Percentiles rank a stretch among this genome's conserved stretches.
phyloP scores from a whole-genome alignment of 805 yeast species.

The Lachancea thermotolerans region DNA sequence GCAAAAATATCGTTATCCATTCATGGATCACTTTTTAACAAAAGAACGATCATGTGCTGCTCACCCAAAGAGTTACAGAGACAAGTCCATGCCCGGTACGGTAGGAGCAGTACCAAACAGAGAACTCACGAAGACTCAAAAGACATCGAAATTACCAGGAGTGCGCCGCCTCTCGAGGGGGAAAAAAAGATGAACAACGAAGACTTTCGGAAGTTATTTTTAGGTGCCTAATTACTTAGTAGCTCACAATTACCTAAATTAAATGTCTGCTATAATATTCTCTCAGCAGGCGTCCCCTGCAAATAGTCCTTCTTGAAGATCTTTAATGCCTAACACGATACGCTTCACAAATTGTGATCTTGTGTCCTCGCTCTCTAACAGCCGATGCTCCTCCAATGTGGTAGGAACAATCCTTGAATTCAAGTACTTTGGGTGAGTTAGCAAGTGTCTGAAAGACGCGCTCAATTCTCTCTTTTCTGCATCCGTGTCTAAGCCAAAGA shows the following conservation, averaged over 20 bases:
- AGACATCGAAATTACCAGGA: background rate
- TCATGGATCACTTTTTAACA: constrained; percentile 36
- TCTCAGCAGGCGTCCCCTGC: background rate
- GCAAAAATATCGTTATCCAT: constrained; percentile 45
- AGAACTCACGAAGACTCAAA: background rate
- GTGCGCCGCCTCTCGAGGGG: background rate
- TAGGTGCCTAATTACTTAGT: constrained; percentile 16
- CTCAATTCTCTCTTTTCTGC: constrained; percentile 54
- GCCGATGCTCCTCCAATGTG: constrained; percentile 55
- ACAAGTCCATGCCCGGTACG: background rate
- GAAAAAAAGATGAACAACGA: constrained; percentile 29
- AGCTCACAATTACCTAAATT: background rate
- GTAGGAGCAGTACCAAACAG: background rate
- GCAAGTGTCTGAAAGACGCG: constrained; percentile 58
- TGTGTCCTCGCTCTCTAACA: constrained; percentile 43
- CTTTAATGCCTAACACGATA: constrained; percentile 27
- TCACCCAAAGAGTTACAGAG: constrained; percentile 29
- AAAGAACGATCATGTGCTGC: constrained; percentile 30
- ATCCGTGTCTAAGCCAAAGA: constrained; percentile 58
- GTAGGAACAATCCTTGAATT: constrained; percentile 61
- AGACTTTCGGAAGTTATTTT: constrained; percentile 35
- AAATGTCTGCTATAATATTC: background rate
- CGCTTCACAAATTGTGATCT: constrained; percentile 38
- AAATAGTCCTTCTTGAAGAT: background rate
- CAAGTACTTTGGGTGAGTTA: constrained; percentile 82